A percentile compares a stretch with the other conserved stretches of the same genome.
phyloP scores from a whole-genome alignment of 2,329 filamentous ascomycete species.

The Colletotrichum sp. region DNA sequence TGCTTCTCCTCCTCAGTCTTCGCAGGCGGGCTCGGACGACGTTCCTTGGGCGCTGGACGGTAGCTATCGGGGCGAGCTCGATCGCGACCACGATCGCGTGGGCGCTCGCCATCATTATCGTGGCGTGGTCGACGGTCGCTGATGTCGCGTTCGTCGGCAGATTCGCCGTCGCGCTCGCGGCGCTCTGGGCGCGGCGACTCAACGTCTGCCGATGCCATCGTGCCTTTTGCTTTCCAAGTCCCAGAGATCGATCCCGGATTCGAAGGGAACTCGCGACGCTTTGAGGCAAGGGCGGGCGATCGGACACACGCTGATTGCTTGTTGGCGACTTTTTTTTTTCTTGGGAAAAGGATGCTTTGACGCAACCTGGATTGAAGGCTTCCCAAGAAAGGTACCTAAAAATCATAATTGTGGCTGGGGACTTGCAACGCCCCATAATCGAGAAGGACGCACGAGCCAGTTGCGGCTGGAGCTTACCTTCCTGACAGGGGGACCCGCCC shows the following conservation, averaged over 20 bases:
- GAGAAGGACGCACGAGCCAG: background rate
- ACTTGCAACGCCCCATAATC: background rate
- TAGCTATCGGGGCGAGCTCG: conserved; percentile 58
- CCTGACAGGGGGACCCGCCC: background rate
- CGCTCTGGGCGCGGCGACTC: conserved; percentile 44
- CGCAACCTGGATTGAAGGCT: background rate
- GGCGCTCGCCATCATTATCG: conserved; percentile 27
- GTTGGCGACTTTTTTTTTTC: background rate
- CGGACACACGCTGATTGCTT: background rate
- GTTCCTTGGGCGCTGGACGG: conserved; percentile 41
- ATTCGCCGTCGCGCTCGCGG: conserved; percentile 20
- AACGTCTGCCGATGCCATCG: conserved; percentile 53
- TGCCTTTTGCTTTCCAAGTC: background rate
- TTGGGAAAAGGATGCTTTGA: background rate
- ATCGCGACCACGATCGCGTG: conserved; percentile 21
- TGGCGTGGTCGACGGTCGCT: conserved; percentile 50
- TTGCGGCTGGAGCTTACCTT: conserved; percentile 11
- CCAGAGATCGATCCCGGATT: background rate
- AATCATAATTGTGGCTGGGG: conserved; percentile 16
- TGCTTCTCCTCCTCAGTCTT: conserved; percentile 84
- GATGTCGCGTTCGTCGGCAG: conserved; percentile 39
- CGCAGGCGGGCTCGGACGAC: conserved; percentile 42
- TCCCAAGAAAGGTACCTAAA: background rate
- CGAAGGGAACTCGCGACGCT: background rate
- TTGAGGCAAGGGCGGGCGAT: background rate